phyloP scores from a whole-genome alignment of 306 rosid species.

The Acmispon strigosus region DNA sequence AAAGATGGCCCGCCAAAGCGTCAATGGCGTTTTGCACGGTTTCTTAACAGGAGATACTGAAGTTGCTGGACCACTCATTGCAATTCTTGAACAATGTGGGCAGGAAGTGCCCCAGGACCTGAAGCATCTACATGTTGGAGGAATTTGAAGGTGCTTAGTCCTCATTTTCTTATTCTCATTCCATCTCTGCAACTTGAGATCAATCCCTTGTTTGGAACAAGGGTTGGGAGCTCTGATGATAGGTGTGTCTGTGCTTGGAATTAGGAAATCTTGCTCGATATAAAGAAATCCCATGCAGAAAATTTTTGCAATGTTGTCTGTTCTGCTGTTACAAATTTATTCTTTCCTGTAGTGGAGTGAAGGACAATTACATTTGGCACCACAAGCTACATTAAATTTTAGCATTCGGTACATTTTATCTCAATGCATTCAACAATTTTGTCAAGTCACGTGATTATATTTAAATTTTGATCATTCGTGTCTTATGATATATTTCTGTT shows the following conservation, averaged over 20 bases:
- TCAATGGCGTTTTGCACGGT: slow-evolving; percentile 49
- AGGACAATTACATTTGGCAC: background rate
- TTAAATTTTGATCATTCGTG: too few species aligned
- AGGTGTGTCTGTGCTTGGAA: background rate
- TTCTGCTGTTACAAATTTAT: background rate
- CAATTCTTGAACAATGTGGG: slow-evolving; percentile 52
- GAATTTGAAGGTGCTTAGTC: slow-evolving; percentile 16
- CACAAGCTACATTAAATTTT: background rate
- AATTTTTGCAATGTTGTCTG: background rate
- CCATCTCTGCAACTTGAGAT: background rate
- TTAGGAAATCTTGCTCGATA: background rate
- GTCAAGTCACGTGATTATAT: too few species aligned
- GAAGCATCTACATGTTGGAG: slow-evolving; percentile 36
- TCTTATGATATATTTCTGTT: too few species aligned
- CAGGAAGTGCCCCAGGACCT: slow-evolving; percentile 57
- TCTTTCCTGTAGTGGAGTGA: background rate
- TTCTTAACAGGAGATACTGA: slow-evolving; percentile 40
- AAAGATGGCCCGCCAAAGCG: slow-evolving; percentile 53
- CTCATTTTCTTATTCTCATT: background rate
- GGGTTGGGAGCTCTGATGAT: background rate
- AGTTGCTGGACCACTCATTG: slow-evolving; percentile 39
- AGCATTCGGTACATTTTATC: background rate
- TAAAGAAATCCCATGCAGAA: slow-evolving; percentile 12
- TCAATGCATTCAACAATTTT: background rate
- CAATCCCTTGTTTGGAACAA: background rate